phyloP scores from a whole-genome alignment of 2,329 filamentous ascomycete genomes.

The Trichoderma polysporum region DNA sequence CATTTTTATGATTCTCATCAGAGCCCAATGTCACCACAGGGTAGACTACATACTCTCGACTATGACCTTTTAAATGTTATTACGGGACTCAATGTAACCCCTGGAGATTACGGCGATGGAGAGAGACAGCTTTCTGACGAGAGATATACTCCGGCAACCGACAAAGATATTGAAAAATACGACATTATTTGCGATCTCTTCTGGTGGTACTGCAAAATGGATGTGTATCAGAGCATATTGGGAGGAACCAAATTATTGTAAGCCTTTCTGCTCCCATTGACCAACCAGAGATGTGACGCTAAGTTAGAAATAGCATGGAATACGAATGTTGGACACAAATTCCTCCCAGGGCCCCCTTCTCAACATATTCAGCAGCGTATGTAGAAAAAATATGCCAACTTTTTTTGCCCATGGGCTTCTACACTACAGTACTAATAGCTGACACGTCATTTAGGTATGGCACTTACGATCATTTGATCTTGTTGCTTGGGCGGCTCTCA shows the following conservation, averaged over 20 bases:
- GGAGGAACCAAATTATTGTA: constrained; percentile 84
- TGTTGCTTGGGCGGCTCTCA: constrained; percentile 76
- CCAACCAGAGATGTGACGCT: constrained; percentile 21
- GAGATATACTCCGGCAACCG: constrained; percentile 36
- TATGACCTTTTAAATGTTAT: constrained; percentile 43
- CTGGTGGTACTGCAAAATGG: constrained; percentile 97
- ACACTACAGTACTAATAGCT: constrained; percentile 24
- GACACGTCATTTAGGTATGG: constrained; percentile 64
- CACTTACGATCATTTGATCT: constrained; percentile 81
- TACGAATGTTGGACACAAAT: constrained; percentile 83
- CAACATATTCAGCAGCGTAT: constrained; percentile 70
- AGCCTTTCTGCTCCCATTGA: constrained; percentile 39
- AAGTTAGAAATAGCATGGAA: constrained; percentile 60
- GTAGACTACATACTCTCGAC: constrained; percentile 37
- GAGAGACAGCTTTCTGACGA: constrained; percentile 31
- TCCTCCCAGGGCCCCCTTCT: constrained; percentile 78
- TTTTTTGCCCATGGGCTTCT: no score
- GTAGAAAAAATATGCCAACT: constrained; percentile 28
- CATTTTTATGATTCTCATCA: constrained; percentile 24
- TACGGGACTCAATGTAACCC: constrained; percentile 40
- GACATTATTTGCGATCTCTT: constrained; percentile 82
- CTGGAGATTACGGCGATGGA: constrained; percentile 40
- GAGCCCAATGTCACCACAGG: constrained; percentile 26
- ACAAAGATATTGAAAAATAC: constrained; percentile 73
- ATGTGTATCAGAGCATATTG: constrained; percentile 85